phyloP scores from a whole-genome alignment of 805 yeast species.

The Sugiyamaella mastotermitis region DNA sequence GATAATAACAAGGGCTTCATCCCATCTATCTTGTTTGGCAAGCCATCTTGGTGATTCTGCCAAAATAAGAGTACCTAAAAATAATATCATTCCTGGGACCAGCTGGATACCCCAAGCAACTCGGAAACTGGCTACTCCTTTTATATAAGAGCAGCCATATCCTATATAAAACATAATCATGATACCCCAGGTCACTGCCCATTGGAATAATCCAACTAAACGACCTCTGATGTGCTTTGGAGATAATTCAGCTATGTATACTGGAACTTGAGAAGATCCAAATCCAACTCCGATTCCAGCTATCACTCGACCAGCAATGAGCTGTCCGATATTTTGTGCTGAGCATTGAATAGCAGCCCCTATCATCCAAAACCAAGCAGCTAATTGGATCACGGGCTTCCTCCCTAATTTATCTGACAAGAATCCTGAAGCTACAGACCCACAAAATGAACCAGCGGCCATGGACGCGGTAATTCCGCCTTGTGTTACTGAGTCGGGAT shows the following conservation, averaged over 20 bases:
- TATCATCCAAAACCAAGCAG: constrained; percentile 50
- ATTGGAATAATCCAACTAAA: constrained; percentile 56
- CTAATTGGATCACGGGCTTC: constrained; percentile 43
- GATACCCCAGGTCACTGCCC: constrained; percentile 59
- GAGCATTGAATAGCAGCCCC: constrained; percentile 55
- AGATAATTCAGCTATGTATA: constrained; percentile 58
- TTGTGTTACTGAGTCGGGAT: constrained; percentile 52
- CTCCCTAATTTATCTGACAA: constrained; percentile 53
- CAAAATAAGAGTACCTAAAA: constrained; percentile 35
- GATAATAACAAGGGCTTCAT: constrained; percentile 37
- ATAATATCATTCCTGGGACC: constrained; percentile 44
- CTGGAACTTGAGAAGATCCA: constrained; percentile 61
- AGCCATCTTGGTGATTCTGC: constrained; percentile 41
- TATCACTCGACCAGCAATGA: constrained; percentile 50
- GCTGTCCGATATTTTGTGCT: constrained; percentile 37
- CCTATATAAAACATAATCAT: constrained; percentile 53
- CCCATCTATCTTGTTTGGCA: constrained; percentile 44
- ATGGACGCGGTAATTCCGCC: constrained; percentile 71
- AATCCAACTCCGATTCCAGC: constrained; percentile 62
- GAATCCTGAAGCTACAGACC: constrained; percentile 52
- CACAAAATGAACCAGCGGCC: constrained; percentile 72
- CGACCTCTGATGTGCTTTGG: constrained; percentile 56
- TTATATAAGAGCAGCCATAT: constrained; percentile 43
- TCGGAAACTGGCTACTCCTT: constrained; percentile 49
- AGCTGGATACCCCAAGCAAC: constrained; percentile 55